Base-by-base conservation (phyloP, 495 filamentous ascomycete species). In the Aspergillus bertholletiae region DNA sequence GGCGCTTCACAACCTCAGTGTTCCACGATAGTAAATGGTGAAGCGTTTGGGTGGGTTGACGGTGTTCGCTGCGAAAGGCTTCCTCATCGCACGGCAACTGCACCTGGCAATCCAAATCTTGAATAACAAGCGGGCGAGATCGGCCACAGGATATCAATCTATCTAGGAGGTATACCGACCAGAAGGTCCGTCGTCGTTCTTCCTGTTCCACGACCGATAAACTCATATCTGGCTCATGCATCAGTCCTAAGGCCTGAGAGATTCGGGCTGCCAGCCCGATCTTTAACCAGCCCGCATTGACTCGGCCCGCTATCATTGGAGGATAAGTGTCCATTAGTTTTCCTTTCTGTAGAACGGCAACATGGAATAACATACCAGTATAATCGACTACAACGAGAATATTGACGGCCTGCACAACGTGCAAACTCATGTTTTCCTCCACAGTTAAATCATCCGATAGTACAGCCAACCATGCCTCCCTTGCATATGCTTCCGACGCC, bases 11-110 rank as follows among this genome's bases (percentile, higher is more conserved):
- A 6, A 64, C 13, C 21, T 61, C 21, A 4, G 58, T 45, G 3
- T 61, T 56, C 61, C 66, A 63, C 17, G 57, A 58, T 0, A 64
- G 47, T 6, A 66, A 30, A 35, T 68, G 57, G 9, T 59, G 51
- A 6, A 72, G 55, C 0, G 59, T 68, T 21, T 53, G 56, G 0
- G 67, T 68, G 18, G 60, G 56, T 24, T 62, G 60, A 57, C 55
- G 57, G 9, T 54, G 49, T 1, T 62, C 61, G 0, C 50, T 49
- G 15, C 46, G 23, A 32, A 70, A 69, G 0, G 45, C 57, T 3
- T 53, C 28, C 27, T 70, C 63, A 15, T 67, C 65, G 34, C 65
- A 69, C 2, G 67, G 69, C 11, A 70, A 55, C 39, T 67, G 67
- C 15, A 69, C 46, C 12, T 63, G 41, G 49, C 67, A 70, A 21